phyloP scores from a whole-genome alignment of 495 filamentous ascomycete species.

The Cercophora sp. region DNA sequence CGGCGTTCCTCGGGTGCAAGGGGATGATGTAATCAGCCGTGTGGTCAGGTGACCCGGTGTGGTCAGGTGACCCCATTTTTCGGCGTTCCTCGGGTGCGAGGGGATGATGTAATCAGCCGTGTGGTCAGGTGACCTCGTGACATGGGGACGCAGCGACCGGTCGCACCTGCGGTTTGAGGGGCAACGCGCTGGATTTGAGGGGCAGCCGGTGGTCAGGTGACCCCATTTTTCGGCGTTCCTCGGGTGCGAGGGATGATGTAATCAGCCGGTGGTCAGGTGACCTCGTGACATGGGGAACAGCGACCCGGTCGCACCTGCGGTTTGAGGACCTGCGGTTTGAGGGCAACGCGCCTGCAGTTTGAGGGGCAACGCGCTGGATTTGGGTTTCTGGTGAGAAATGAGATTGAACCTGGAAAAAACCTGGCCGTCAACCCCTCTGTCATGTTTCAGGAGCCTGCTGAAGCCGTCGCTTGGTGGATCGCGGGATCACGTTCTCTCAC shows the following conservation, averaged over 20 bases:
- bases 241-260: neutral
- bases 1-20: too few relatives aligned
- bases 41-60: too few relatives aligned
- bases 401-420: neutral
- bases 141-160: neutral
- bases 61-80: too few relatives aligned
- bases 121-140: slow-evolving; percentile 6
- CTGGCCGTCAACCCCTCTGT: neutral
- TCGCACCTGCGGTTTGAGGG: neutral
- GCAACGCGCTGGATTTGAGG: neutral
- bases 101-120: neutral
- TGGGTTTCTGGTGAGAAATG: too few relatives aligned
- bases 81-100: slow-evolving; percentile 1
- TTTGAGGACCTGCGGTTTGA: too few relatives aligned
- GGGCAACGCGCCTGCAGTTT: too few relatives aligned
- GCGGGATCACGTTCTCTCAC: too few relatives aligned
- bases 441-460: neutral
- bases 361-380: neutral
- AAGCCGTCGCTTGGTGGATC: neutral
- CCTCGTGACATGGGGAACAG: neutral
- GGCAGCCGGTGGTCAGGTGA: neutral
- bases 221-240: neutral
- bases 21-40: too few relatives aligned
- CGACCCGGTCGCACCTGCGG: neutral
- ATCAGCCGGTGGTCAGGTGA: slow-evolving; percentile 3